Base-by-base conservation (phyloP, 352 stramenopile genomes). In the Phytophthora pistaciae region DNA sequence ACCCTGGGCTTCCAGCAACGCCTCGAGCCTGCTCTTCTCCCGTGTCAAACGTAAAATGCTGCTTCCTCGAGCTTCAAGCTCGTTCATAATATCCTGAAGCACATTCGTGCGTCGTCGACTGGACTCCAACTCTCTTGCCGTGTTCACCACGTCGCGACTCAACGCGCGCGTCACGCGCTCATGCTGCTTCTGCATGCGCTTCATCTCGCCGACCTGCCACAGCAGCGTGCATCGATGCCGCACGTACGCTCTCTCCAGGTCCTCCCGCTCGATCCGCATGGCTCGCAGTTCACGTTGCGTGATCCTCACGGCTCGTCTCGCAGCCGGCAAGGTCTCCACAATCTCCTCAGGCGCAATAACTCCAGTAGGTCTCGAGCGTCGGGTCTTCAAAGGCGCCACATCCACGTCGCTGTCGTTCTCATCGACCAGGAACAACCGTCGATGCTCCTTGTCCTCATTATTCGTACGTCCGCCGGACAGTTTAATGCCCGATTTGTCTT, bases 11-110 rank as follows among this genome's bases (percentile, higher is more conserved):
- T 75, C 64, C 52, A 93, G 48, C 52, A 90, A 60, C 53, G 76
- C 69, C 60, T 92, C 78, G 42, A 92, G 73, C 58, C 84, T 75
- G 54, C 82, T 74, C 68, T 91, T 93, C 65, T 93, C 86, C 10
- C 84, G 77, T n/a, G 75, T 88, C 25, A 92, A 70, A 18, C 83
- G 74, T 40, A 91, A 68, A 16, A 94, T 80, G 10, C 23, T 64
- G 31, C 70, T 85, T 3, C 88, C 88, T 21, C 86, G 71, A 3
- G 77, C 70, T 59, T 95, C 86, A 10, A 95, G 75, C 72, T 95
- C 88, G 14, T 69, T 92, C 84, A 95, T 91, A 58, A 95, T 92
- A 49, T 94, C 82, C 58, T 95, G 88, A 25, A 95, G 70, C 11
- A 86, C 84, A 56, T 78, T 92, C 23, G 84, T 93, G 36, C 88